These are phyloP conservation scores for Brassica hybrid DNA, from an alignment of 441 rosid species.

Conservation along the genomic window DNA sequence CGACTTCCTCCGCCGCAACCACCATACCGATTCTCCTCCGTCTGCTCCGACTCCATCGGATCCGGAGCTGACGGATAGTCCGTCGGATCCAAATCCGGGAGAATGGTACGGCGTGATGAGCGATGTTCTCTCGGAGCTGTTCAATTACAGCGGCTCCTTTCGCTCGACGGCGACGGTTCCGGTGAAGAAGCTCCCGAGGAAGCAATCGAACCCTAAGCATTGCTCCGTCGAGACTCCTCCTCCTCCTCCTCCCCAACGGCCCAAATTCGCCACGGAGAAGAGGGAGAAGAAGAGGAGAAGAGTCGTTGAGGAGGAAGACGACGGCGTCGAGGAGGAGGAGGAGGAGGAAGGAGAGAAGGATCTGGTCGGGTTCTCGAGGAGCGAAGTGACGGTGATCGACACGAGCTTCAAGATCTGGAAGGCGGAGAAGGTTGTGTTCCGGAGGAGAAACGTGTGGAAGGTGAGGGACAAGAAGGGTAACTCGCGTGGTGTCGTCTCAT, in stretches of 20 bases:
- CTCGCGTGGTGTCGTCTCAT: slow-evolving; percentile 47
- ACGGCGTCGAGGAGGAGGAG: slow-evolving; percentile 44
- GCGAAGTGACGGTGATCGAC: slow-evolving; percentile 93
- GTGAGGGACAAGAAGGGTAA: slow-evolving; percentile 80
- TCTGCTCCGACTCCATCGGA: slow-evolving; percentile 34
- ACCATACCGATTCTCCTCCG: slow-evolving; percentile 28
- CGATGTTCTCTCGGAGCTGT: slow-evolving; percentile 82
- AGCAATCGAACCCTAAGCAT: slow-evolving; percentile 81
- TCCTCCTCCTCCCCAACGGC: slow-evolving; percentile 25
- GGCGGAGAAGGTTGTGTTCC: slow-evolving; percentile 70
- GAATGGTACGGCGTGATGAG: slow-evolving; percentile 70
- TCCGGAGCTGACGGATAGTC: slow-evolving; percentile 37
- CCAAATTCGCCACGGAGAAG: slow-evolving; percentile 37
- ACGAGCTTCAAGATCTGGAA: slow-evolving; percentile 85
- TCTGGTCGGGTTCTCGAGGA: slow-evolving; percentile 77
- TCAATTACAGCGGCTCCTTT: slow-evolving; percentile 53
- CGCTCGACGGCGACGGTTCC: slow-evolving; percentile 38
- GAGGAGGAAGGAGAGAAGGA: slow-evolving; percentile 53
- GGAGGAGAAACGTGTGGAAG: slow-evolving; percentile 83
- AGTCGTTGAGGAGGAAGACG: slow-evolving; percentile 44
- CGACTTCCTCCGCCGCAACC: slow-evolving; percentile 61
- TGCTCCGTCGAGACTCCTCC: slow-evolving; percentile 40
- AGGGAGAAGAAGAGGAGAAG: slow-evolving; percentile 35
- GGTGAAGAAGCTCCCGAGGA: slow-evolving; percentile 60
- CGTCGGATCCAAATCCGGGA: slow-evolving; percentile 19